phyloP scores from a whole-genome alignment of 768 basidiomycete genomes.

The Mycena chlorophos region DNA sequence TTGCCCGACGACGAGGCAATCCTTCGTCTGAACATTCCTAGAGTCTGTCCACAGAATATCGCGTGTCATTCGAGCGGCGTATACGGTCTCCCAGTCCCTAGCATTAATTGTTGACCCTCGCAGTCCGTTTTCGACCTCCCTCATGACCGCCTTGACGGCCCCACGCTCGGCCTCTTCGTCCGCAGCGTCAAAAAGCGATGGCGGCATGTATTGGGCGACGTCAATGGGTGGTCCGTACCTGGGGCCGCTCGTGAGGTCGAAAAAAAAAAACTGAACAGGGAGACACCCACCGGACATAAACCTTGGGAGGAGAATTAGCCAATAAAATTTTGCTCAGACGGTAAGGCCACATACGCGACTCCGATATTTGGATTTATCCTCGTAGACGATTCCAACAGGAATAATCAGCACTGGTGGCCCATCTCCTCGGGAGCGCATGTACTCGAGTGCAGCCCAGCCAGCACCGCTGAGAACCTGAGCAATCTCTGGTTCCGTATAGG shows the following conservation, averaged over 20 bases:
- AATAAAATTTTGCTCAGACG: background rate
- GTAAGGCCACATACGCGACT: conserved; percentile 46
- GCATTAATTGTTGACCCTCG: conserved; percentile 61
- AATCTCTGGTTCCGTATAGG: conserved; percentile 48
- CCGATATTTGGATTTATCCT: conserved; percentile 64
- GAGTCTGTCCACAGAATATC: conserved; percentile 58
- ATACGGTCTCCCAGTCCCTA: conserved; percentile 66
- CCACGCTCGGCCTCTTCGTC: conserved; percentile 41
- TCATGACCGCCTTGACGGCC: conserved; percentile 60
- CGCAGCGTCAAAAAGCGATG: conserved; percentile 45
- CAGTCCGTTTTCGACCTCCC: conserved; percentile 48
- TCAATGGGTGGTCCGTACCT: conserved; percentile 60
- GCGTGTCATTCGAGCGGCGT: conserved; percentile 56
- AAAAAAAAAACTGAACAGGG: background rate
- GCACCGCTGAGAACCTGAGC: conserved; percentile 60
- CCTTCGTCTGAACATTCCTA: conserved; percentile 42
- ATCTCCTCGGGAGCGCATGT: conserved; percentile 37
- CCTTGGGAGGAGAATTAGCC: conserved; percentile 3
- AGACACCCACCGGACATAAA: conserved; percentile 27
- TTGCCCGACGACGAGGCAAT: conserved; percentile 59
- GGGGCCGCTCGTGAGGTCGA: too few relatives aligned
- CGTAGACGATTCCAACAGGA: conserved; percentile 70
- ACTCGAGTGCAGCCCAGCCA: conserved; percentile 74
- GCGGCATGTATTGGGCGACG: conserved; percentile 21
- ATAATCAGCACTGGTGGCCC: conserved; percentile 45